Base-by-base conservation (phyloP, 2,329 filamentous ascomycete genomes). In the Pseudopyricularia javanii region DNA sequence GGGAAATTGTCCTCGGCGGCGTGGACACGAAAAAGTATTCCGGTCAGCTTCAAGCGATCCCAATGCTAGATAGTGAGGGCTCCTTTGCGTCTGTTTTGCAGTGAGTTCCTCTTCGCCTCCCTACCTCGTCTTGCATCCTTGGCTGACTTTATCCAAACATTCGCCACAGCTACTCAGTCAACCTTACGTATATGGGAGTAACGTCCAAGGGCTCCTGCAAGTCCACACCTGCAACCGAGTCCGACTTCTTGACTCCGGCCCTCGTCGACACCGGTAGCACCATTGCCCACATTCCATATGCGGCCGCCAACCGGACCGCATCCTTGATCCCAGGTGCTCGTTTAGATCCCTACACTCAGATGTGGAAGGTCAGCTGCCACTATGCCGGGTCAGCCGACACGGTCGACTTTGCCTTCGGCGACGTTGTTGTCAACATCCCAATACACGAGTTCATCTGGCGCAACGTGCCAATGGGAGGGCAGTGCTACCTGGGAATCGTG, bases 361-460 rank as follows among this genome's bases (percentile, higher is more conserved):
- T 53, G 14, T 53, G 54, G 24, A 30, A 53, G 32, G 56, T 53
- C 45, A 54, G 30, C 33, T 49, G 58, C 28, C 50, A 52, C 50
- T 52, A 52, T 12, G 30, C 50, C 20, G 50, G 32, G 12, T 52
- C 50, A n/a, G 50, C 50, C 40, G 50, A 52, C 30, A 57, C 51
- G 26, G 50, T 60, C 30, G 55, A 59, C 53, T 58, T 59, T 48
- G 53, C 49, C 11, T 59, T 60, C 30, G 54, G 53, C 15, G 53
- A 54, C 37, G 52, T 58, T n/a, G 55, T 52, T 24, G 53, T 60
- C 49, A 54, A 52, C 12, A 55, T 60, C 14, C 57, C 58, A 12
- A 53, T 54, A 28, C 43, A 26, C 7, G 55, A 60, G 20, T 58
- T 60, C 34, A 56, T 60, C 52, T 58, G 55, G 33, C 43, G 55